Base-by-base conservation (phyloP, 768 basidiomycete genomes). In the Termitomyces sp. region DNA sequence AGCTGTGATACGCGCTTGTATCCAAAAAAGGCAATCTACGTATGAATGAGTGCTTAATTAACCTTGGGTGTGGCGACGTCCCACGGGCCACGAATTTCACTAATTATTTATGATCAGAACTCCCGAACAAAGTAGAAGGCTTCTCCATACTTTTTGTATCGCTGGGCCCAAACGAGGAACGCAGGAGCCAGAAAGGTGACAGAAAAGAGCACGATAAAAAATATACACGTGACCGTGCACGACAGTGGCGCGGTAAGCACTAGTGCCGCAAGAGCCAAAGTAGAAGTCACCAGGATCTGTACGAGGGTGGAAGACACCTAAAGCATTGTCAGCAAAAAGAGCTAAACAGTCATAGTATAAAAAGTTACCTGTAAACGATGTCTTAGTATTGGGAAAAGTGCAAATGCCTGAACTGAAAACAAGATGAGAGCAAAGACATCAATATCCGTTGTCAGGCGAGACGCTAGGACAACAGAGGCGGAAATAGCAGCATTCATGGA, bases 401-500 rank as follows among this genome's bases (percentile, higher is more conserved):
- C 88, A 68, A 95, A 94, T 16, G 83, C 69, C 64, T 91, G 83
- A 56, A 94, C 84, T 54, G 92, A 84, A 71, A 92, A 90, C 54
- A 94, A 76, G 64, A 91, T 83, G 56, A 98, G 81, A 35, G 92
- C 86, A 66, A 98, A 98, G 23, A 97, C 96, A 25, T 89, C 84
- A 45, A 89, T 70, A 69, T 94, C 90, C 62, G 88, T 85, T 42
- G 82, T 74, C 39, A 98, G 77, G 61, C 96, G 88, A 40, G 94
- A 97, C 32, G 94, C 93, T 59, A 98, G 78, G 54, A 98, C 95
- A 45, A 97, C 89, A 32, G 91, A 92, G 17, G 92, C 91, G 42
- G 91, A 94, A 57, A 97, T 85, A 32, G 91, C 92, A 44, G 94
- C 94, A 66, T 94, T 93, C 78, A 89, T 91, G 42, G 90, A 92